Conservation (phyloP, 2,329 filamentous ascomycete species). For the Xylaria sp. region DNA sequence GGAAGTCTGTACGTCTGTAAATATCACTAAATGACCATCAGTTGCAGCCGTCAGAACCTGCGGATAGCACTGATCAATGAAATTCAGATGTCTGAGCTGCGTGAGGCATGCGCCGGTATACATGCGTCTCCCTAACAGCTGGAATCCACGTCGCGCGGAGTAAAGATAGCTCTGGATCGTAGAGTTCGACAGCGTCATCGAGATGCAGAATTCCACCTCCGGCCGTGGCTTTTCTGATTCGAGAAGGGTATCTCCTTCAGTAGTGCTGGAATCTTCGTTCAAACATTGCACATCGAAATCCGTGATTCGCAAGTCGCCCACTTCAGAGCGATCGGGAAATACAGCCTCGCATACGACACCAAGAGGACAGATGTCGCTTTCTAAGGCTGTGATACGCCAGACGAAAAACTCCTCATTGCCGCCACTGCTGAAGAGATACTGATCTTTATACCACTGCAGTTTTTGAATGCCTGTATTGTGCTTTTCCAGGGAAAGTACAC, state of each 20-base stretch:
- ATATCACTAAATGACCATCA: constrained; percentile 79
- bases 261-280: constrained; percentile 41
- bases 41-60: constrained; percentile 77
- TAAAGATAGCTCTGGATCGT: constrained; percentile 72
- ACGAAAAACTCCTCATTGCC: constrained; percentile 91
- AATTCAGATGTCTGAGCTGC: constrained; percentile 63
- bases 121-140: constrained; percentile 62
- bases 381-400: constrained; percentile 74
- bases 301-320: constrained; percentile 81
- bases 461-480: constrained; percentile 88
- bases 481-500: constrained; percentile 74
- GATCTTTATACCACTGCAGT: constrained; percentile 77
- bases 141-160: constrained; percentile 56
- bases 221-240: constrained; percentile 1
- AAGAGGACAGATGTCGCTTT: constrained; percentile 61
- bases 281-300: constrained; percentile 72
- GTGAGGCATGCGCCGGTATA: constrained; percentile 83
- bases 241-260: constrained; percentile 40
- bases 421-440: constrained; percentile 84
- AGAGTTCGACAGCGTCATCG: constrained; percentile 86
- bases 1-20: constrained; percentile 51
- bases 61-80: constrained; percentile 43
- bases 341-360: constrained; percentile 68
- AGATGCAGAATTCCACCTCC: constrained; percentile 64
- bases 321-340: constrained; percentile 61